Evolutionary conservation across 1,284 basidiomycete genomes (phyloP).

Genomic region (Xerocomus minutiporus): DNA sequence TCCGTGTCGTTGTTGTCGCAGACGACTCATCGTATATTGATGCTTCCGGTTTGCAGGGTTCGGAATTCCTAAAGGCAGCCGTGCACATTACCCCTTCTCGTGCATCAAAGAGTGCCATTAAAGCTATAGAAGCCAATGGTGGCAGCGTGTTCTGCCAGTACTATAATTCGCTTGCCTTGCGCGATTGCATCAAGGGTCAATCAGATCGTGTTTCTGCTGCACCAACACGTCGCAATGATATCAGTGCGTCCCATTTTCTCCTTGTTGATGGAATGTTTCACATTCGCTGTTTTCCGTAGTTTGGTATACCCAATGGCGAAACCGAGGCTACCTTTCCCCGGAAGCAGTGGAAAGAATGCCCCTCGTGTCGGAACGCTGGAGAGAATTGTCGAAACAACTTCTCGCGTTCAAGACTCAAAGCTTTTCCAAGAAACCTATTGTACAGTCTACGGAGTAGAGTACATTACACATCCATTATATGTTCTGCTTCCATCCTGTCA

Average conservation of each 20-base stretch:
- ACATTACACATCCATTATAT: constrained; percentile 15
- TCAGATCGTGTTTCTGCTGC: constrained; percentile 68
- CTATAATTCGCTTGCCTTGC: constrained; percentile 83
- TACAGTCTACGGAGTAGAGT: constrained; percentile 20
- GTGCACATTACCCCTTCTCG: constrained; percentile 83
- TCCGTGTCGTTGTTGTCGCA: constrained; percentile 35
- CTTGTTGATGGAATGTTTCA: constrained; percentile 10
- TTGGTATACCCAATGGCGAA: constrained; percentile 72
- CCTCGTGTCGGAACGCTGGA: constrained; percentile 66
- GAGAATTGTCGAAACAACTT: constrained; percentile 55
- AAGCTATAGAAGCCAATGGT: constrained; percentile 77
- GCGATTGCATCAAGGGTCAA: constrained; percentile 73
- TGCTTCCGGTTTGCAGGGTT: constrained; percentile 44
- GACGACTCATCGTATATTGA: constrained; percentile 1
- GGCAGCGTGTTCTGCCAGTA: constrained; percentile 89
- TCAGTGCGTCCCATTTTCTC: constrained; percentile 49
- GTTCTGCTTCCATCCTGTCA: constrained; percentile 45
- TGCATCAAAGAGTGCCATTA: constrained; percentile 83
- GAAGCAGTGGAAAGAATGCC: constrained; percentile 57
- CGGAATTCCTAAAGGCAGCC: constrained; percentile 63
- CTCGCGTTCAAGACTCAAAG: constrained; percentile 56
- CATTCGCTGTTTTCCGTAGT: constrained; percentile 37
- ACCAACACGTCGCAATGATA: constrained; percentile 82
- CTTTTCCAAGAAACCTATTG: constrained; percentile 43
- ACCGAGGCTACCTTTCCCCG: constrained; percentile 69